Percentiles rank a stretch among this genome's conserved stretches.
Conservation (phyloP, 2,329 filamentous ascomycete species). For the Ophiocordyceps unilateralis region DNA sequence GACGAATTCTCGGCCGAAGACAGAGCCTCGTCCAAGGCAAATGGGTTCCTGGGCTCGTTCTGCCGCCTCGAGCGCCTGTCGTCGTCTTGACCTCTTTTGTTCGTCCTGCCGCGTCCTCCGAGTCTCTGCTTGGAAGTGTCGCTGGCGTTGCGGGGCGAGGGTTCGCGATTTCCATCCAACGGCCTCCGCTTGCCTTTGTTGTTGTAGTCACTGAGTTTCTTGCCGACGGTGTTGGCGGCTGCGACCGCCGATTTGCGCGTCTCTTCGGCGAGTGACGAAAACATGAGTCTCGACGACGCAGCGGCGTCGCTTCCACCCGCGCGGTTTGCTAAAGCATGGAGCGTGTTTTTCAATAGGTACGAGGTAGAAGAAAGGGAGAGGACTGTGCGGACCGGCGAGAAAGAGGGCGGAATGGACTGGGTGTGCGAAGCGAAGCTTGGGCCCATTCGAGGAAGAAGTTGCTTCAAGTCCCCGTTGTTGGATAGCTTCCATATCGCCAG, state of each 20-base stretch:
- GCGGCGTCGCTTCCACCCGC: constrained; percentile 21
- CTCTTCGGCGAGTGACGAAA: constrained; percentile 18
- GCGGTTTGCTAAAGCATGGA: constrained; percentile 15
- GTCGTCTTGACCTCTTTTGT: constrained; percentile 7
- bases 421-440: background rate
- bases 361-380: background rate
- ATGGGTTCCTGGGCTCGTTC: constrained; percentile 2
- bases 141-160: constrained; percentile 10
- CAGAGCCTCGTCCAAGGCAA: background rate
- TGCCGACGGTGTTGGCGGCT: constrained; percentile 19
- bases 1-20: background rate
- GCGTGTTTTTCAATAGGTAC: background rate
- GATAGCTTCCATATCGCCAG: background rate
- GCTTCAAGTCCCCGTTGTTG: background rate
- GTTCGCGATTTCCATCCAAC: constrained; percentile 2
- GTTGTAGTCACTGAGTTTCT: background rate
- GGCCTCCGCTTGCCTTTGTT: constrained; percentile 11
- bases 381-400: background rate
- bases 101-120: constrained; percentile 6
- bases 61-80: constrained; percentile 2
- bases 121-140: constrained; percentile 1
- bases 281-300: constrained; percentile 24
- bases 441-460: background rate
- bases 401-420: background rate
- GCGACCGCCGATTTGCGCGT: constrained; percentile 17